A percentile compares a stretch with the other conserved stretches of the same genome.
Evolutionary conservation across 1,284 basidiomycete genomes (phyloP).

Genomic region (Ceratobasidium sp.): DNA sequence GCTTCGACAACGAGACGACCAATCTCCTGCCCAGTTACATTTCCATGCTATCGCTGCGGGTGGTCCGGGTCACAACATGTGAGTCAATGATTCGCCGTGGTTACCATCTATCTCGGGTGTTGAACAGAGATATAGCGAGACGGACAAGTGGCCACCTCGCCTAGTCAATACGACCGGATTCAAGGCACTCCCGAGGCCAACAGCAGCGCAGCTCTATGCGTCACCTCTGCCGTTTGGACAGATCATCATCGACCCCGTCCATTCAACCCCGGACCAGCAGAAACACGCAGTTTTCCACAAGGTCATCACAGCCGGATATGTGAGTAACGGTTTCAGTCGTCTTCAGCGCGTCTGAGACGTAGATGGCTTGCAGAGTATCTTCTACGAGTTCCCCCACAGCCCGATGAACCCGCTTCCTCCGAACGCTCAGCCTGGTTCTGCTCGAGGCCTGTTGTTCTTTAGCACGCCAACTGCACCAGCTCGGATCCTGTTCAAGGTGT

Average conservation of each 20-base stretch:
- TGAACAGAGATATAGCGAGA: not conserved
- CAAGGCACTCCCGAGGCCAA: not conserved
- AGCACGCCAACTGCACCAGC: constrained; percentile 5
- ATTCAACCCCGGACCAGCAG: constrained; percentile 11
- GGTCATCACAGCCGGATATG: constrained; percentile 19
- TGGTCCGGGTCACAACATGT: constrained; percentile 14
- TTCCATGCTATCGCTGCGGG: constrained; percentile 23
- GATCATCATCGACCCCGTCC: constrained; percentile 18
- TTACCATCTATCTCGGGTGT: not conserved
- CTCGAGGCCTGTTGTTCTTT: constrained; percentile 22
- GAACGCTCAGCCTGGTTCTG: not conserved
- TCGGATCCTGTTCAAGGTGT: constrained; percentile 31
- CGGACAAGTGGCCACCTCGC: constrained; percentile 6
- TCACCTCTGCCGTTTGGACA: constrained; percentile 26
- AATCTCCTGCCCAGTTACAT: constrained; percentile 18
- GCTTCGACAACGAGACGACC: constrained; percentile 23
- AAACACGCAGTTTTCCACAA: constrained; percentile 30
- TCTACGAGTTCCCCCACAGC: constrained; percentile 30
- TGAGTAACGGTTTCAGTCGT: not conserved
- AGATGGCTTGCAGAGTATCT: not conserved
- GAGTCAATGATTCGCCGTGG: not conserved
- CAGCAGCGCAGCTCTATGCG: constrained; percentile 4
- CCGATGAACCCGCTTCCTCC: constrained; percentile 1
- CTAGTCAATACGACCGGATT: constrained; percentile 22
- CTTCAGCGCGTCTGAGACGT: not conserved